Conservation (phyloP, 805 yeast species). For the Ogataea thermomethanolica region DNA sequence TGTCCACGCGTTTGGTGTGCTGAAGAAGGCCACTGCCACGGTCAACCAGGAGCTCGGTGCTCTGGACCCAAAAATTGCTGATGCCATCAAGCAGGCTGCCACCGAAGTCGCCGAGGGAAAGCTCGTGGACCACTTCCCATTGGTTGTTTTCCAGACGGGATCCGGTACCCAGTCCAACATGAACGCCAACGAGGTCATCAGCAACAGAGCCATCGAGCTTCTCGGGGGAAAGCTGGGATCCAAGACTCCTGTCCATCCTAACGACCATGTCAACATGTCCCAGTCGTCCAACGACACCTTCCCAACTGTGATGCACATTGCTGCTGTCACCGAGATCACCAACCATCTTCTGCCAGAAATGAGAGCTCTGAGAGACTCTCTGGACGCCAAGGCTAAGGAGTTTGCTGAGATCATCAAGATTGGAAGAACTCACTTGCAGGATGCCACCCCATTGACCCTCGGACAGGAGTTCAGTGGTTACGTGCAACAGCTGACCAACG, state of each 20-base stretch:
- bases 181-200: slow-evolving; percentile 98
- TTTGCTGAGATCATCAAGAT: slow-evolving; percentile 89
- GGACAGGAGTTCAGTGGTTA: slow-evolving; percentile 99
- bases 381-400: slow-evolving; percentile 75
- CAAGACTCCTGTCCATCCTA: slow-evolving; percentile 94
- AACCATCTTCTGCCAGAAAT: slow-evolving; percentile 76
- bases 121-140: slow-evolving; percentile 90
- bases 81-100: slow-evolving; percentile 89
- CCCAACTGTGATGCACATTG: slow-evolving; percentile 99
- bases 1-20: slow-evolving; percentile 85
- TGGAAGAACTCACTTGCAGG: slow-evolving; percentile 98
- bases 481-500: slow-evolving; percentile 88
- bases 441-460: slow-evolving; percentile 95
- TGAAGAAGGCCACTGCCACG: slow-evolving; percentile 92
- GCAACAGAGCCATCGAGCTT: slow-evolving; percentile 95
- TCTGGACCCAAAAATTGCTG: slow-evolving; percentile 78
- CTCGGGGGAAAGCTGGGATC: slow-evolving; percentile 92
- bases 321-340: slow-evolving; percentile 89
- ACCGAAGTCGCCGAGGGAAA: slow-evolving; percentile 93
- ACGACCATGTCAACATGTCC: slow-evolving; percentile 97
- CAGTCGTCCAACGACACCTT: slow-evolving; percentile 99
- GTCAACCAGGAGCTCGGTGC: slow-evolving; percentile 81
- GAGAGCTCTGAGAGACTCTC: slow-evolving; percentile 70
- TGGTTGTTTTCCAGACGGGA: slow-evolving; percentile 98
- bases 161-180: slow-evolving; percentile 98